Evolutionary conservation across 2,329 filamentous ascomycete genomes (phyloP), one percentile per base, ranked within the genome.

Genomic region (Apiospora phragmitis): DNA sequence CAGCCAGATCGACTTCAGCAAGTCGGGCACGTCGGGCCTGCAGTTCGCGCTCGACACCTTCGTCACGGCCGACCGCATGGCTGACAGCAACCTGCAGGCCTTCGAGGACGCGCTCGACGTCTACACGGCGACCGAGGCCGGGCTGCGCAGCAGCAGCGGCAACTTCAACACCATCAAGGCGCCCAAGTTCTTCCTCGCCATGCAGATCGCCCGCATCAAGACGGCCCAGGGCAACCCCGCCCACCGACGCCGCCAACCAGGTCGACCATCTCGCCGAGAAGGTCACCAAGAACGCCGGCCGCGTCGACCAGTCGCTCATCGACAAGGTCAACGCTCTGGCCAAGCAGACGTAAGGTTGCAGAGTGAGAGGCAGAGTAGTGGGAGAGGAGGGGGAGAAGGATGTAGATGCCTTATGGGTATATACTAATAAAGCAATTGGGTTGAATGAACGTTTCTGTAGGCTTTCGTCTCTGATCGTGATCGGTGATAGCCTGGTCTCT

Each of bases 181-280:
- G 6, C 89, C 89, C 72, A 90, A 90, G 79, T 91, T 91, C 84
- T 90, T 90, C 78, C 77, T 90, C 55, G 80, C 85, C 71, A 87
- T 89, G 77, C 89, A 91, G 79, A 83, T 90, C 43, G 85, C 85
- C 51, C 82, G 88, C 29, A 90, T 90, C 73, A 83, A 88, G 79
- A 88, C 87, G 0, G 89, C 89, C 0, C 87, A 90, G 80, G 88
- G 89, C 0, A 86, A 85, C 68, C 78, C 78, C 84, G 55, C 88
- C 87, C 1, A 80, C 82, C 0, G 85, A 81, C n/a, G 79, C 88
- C 0, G 86, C 85, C 11, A 79, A 81, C 75, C 85, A 86, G 77
- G 87, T 90, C 12, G 84, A 89, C 68, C 88, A 90, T 77, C 79
- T 90, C 70, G 77, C 85, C 65, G 85, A 83, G 59, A 91, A 91